These are phyloP conservation scores for Coemansia sp. DNA, from an alignment of 192 early-diverging fungal genomes.

Conservation along the genomic window DNA sequence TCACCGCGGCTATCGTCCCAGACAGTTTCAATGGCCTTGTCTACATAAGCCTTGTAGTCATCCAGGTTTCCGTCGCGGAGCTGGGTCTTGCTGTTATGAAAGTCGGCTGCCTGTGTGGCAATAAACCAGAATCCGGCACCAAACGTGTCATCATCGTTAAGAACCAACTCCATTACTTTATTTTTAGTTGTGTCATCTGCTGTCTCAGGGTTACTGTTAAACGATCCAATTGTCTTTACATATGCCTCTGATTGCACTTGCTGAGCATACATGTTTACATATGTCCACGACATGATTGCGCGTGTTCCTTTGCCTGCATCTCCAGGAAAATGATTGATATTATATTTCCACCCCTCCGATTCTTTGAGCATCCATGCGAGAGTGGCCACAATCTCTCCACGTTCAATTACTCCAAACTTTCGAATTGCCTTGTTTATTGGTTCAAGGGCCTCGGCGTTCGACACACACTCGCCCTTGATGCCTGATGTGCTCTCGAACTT, in stretches of 20 bases:
- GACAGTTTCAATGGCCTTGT: conserved; percentile 6
- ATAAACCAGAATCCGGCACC: conserved; percentile 42
- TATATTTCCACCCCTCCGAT: conserved; percentile 30
- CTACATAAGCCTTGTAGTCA: conserved; percentile 23
- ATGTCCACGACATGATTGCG: conserved; percentile 27
- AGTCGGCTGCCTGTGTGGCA: conserved; percentile 6
- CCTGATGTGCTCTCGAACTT: background rate
- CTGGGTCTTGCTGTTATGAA: conserved; percentile 7
- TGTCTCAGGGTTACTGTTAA: background rate
- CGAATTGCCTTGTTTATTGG: conserved; percentile 29
- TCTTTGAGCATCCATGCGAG: conserved; percentile 30
- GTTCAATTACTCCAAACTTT: conserved; percentile 18
- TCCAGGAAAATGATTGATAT: conserved; percentile 30
- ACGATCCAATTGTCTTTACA: background rate
- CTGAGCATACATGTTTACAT: conserved; percentile 26
- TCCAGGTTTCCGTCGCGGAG: conserved; percentile 28
- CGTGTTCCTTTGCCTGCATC: conserved; percentile 27
- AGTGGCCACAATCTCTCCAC: conserved; percentile 34
- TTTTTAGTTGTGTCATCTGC: conserved; percentile 9
- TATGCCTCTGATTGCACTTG: conserved; percentile 10
- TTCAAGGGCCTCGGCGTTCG: conserved; percentile 17
- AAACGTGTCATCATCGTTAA: conserved; percentile 29
- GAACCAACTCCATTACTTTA: conserved; percentile 20
- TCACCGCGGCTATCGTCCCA: conserved; percentile 15
- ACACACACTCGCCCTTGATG: conserved; percentile 20